Conservation (phyloP, 1,139 yeast species). For the Pichia inconspicua region DNA sequence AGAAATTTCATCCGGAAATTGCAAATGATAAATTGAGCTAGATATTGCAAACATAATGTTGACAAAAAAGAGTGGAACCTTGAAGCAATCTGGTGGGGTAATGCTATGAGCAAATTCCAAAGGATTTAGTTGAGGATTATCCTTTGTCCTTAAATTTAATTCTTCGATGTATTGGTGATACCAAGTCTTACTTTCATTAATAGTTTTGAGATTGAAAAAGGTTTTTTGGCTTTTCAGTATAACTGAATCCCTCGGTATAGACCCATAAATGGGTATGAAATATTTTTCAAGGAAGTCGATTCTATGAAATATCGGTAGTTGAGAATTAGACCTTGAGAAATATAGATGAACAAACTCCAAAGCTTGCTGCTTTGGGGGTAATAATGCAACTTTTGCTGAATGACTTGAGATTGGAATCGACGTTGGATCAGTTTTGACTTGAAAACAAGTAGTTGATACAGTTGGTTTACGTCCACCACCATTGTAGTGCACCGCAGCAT, state of each 20-base stretch:
- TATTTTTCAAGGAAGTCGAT: slow-evolving; percentile 60
- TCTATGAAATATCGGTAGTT: slow-evolving; percentile 73
- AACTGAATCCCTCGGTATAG: slow-evolving; percentile 44
- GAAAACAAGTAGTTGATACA: background rate
- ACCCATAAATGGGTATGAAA: slow-evolving; percentile 75
- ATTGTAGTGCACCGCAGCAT: slow-evolving; percentile 65
- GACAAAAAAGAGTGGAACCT: slow-evolving; percentile 49
- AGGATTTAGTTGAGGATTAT: slow-evolving; percentile 26
- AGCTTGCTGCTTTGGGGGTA: slow-evolving; percentile 71
- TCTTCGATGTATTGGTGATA: slow-evolving; percentile 29
- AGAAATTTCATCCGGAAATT: slow-evolving; percentile 58
- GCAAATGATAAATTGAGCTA: slow-evolving; percentile 64
- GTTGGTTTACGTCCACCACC: slow-evolving; percentile 6
- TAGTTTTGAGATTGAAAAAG: slow-evolving; percentile 27
- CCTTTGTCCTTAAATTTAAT: slow-evolving; percentile 28
- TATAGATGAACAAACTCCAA: slow-evolving; percentile 56
- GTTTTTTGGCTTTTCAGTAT: slow-evolving; percentile 56
- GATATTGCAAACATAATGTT: slow-evolving; percentile 77
- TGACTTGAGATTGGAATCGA: slow-evolving; percentile 14
- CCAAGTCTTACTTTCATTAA: slow-evolving; percentile 39
- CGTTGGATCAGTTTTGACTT: slow-evolving; percentile 25
- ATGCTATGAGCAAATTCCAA: slow-evolving; percentile 33
- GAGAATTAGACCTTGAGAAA: slow-evolving; percentile 76
- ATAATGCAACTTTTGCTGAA: slow-evolving; percentile 18
- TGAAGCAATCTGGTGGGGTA: slow-evolving; percentile 39